phyloP scores from a whole-genome alignment of 176 grass and related monocot genomes.

The Rhipidocladum racemiflorum region DNA sequence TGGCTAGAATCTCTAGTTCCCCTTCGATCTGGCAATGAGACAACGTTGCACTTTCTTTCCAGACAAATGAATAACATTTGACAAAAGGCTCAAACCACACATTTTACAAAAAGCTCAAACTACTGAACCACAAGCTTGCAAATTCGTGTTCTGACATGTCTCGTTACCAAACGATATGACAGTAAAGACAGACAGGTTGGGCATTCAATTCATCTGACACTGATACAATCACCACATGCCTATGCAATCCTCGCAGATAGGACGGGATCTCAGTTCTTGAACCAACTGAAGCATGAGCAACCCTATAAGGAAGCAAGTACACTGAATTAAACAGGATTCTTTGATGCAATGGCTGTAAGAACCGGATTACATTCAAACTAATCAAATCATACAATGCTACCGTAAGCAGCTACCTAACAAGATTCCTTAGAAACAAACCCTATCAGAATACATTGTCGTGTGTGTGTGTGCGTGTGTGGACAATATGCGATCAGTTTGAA shows the following conservation, averaged over 20 bases:
- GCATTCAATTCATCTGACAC: constrained; percentile 19
- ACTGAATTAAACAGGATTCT: neutral
- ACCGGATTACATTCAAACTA: neutral
- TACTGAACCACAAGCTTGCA: neutral
- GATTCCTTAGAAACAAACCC: neutral
- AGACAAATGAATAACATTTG: neutral
- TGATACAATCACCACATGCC: constrained; percentile 20
- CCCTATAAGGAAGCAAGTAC: constrained; percentile 37
- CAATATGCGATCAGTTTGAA: too few relatives aligned
- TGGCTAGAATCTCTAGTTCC: neutral
- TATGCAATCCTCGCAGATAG: neutral
- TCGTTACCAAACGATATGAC: neutral
- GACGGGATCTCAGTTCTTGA: constrained; percentile 34
- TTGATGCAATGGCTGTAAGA: neutral
- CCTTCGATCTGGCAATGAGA: neutral
- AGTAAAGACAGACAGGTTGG: constrained; percentile 23
- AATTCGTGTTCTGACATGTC: constrained; percentile 6
- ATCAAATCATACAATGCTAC: neutral
- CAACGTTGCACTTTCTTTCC: neutral
- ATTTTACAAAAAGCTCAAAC: constrained; percentile 23
- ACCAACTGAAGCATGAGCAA: constrained; percentile 62
- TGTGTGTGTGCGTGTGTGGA: too few relatives aligned
- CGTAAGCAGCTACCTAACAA: neutral
- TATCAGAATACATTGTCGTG: too few relatives aligned
- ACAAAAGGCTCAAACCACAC: constrained; percentile 19